Conservation (phyloP, 176 grass and related monocot species). For the Chloris gayana region DNA sequence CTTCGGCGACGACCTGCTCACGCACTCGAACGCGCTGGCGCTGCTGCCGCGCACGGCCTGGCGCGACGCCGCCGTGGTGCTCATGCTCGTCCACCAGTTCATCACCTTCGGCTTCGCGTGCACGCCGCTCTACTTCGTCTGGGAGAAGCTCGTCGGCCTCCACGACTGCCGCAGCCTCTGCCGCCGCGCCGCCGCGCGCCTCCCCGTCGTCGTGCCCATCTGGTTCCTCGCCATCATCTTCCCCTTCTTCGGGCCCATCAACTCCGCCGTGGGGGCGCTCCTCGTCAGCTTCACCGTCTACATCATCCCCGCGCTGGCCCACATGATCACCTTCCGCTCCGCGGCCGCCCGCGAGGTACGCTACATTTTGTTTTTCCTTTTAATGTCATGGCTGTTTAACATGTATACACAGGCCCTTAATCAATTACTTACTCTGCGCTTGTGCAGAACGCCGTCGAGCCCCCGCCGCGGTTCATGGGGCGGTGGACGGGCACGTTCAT, state of each 20-base stretch:
- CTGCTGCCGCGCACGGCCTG: conserved; percentile 72
- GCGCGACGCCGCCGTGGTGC: conserved; percentile 81
- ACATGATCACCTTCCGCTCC: conserved; percentile 93
- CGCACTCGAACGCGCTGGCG: conserved; percentile 88
- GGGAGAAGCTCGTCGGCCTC: conserved; percentile 97
- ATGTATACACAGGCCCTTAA: background rate
- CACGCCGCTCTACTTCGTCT: conserved; percentile 97
- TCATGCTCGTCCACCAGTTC: conserved; percentile 98
- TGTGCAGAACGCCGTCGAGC: conserved; percentile 79
- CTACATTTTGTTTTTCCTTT: background rate
- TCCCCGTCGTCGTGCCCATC: conserved; percentile 94
- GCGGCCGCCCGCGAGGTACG: conserved; percentile 68
- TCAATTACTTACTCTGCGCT: background rate
- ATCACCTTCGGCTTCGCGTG: conserved; percentile 99
- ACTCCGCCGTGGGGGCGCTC: conserved; percentile 88
- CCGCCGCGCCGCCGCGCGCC: conserved; percentile 82
- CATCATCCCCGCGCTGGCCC: conserved; percentile 87
- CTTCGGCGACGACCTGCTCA: conserved; percentile 86
- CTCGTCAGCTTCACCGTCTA: conserved; percentile 99
- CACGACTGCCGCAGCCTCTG: conserved; percentile 98
- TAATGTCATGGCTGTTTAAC: too few species aligned
- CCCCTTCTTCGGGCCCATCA: conserved; percentile 98
- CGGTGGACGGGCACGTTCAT: conserved; percentile 83
- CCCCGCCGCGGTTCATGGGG: conserved; percentile 71
- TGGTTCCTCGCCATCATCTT: conserved; percentile 99